Base-by-base conservation (phyloP, 139 green algal genomes). In the Yamagishiella unicocca region DNA sequence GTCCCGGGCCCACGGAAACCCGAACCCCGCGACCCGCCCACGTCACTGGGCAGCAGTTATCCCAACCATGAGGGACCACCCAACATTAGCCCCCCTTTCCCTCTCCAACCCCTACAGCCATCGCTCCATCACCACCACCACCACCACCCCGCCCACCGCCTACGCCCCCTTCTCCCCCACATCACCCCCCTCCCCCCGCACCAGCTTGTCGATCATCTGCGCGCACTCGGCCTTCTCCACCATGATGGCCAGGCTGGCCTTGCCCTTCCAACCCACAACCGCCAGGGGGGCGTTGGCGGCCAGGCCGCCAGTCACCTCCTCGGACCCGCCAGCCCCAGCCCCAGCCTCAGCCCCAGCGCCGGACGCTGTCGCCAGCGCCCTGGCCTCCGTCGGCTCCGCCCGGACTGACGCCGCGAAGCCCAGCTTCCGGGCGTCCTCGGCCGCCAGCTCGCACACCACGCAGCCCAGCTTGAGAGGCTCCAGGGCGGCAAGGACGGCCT, bases 221-320 rank as follows among this genome's bases (percentile, higher is more conserved):
- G 81, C 81, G 58, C 91, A 95, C 90, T 97, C 95, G 9, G 84
- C 80, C 93, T 97, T 97, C 85, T 89, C 91, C 38, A 97, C 95
- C 83, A 99, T 93, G 43, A 98, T 89, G 31, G 93, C 95, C 22
- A 98, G 33, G 70, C 58, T 94, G n/a, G 86, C 91, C 25, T 91
- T 90, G 31, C 95, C 96, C 46, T 93, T 93, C 96, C 96, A 99
- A 81, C 92, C 96, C 53, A 92, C 88, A 37, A 99, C 88, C 2
- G 95, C 94, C 38, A 98, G 62, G 3, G 95, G 96, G 22, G 94
- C 93, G 46, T 93, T 91, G 0, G 89, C 93, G 7, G 87, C 80
- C 50, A 97, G 79, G 1, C 91, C 93, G 12, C 89, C 92, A 24
- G 89, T 87, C 40, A 78, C 88, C 25, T 87, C 87, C 79, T 85